Evolutionary conservation across 2,329 filamentous ascomycete genomes (phyloP).

Genomic region (Fusarium sterilihyphosum): DNA sequence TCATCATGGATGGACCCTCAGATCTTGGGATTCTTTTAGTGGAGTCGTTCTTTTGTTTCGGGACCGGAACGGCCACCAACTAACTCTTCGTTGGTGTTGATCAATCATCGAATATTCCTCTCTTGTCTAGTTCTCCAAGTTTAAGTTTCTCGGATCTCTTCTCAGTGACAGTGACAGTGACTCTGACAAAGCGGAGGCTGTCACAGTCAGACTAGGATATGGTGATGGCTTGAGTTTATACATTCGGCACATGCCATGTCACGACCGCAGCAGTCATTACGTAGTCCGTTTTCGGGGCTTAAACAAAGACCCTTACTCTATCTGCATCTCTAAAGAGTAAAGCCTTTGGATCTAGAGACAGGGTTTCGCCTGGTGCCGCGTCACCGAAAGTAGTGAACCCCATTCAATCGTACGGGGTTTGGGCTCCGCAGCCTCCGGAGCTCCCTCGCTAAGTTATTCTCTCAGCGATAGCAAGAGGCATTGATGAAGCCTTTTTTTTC

Average conservation of each 20-base stretch:
- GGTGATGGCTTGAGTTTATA: not conserved
- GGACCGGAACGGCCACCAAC: constrained; percentile 16
- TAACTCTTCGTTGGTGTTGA: not conserved
- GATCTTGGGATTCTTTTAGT: constrained; percentile 9
- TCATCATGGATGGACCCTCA: constrained; percentile 11
- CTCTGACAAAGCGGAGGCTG: not conserved
- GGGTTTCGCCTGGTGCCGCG: constrained; percentile 27
- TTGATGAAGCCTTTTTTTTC: not conserved
- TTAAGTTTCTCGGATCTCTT: not conserved
- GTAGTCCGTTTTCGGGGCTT: constrained; percentile 23
- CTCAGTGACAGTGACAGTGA: not conserved
- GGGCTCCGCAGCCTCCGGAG: constrained; percentile 22
- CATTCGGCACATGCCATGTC: constrained; percentile 12
- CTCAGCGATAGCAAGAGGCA: not conserved
- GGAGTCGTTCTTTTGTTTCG: not conserved
- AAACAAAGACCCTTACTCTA: constrained; percentile 15
- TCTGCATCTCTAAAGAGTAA: constrained; percentile 14
- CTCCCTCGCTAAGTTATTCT: not conserved
- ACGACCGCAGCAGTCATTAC: constrained; percentile 14
- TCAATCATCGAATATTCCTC: not conserved
- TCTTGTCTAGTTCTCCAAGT: not conserved
- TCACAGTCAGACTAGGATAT: not conserved
- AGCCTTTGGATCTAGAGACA: not conserved
- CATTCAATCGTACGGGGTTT: constrained; percentile 14
- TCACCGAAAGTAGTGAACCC: constrained; percentile 28